Base-by-base conservation (phyloP, 495 filamentous ascomycete species). In the Trichoderma virens region DNA sequence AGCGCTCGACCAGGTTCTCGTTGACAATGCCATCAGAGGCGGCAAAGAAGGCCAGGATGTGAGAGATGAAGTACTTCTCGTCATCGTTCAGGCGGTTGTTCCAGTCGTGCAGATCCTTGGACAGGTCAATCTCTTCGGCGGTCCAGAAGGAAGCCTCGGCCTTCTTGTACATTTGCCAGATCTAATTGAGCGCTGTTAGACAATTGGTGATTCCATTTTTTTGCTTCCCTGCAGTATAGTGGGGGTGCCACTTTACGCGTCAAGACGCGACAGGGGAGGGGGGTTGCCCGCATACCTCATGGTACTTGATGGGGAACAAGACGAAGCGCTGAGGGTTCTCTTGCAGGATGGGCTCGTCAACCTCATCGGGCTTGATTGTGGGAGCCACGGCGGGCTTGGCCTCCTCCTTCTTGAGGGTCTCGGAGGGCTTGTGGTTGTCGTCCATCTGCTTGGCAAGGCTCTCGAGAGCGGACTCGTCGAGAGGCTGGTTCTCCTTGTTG, bases 81-180 rank as follows among this genome's bases (percentile, higher is more conserved):
- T 98, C 94, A 70, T 98, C 88, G 76, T 92, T 98, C 68, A 98
- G 80, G 69, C 88, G 85, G 83, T 97, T 93, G 84, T 96, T 93
- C 94, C 94, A 98, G 81, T 98, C 95, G 82, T 96, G 90, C 28
- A 96, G 83, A 76, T 98, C 94, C 82, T 98, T 98, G 70, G 93
- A 96, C 31, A 98, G 86, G 81, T 98, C 94, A 67, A 98, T 97
- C 81, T 98, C 94, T 75, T 98, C 94, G 63, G 94, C 94, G 62
- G 95, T 98, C 94, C 94, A 98, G 86, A 98, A 98, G 41, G 95
- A 98, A 28, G 94, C 94, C 78, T 97, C 93, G 69, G 95, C 95
- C 81, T 98, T 98, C 88, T 98, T 98, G 86, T 98, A 98, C 93
- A 98, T 97, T 78, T 97, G 95, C 94, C 94, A 98, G 80, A 98